Evolutionary conservation across 192 early-diverging fungal genomes (phyloP), one percentile per base, ranked within the genome.

Genomic region (Chytriomyces hyalinus): DNA sequence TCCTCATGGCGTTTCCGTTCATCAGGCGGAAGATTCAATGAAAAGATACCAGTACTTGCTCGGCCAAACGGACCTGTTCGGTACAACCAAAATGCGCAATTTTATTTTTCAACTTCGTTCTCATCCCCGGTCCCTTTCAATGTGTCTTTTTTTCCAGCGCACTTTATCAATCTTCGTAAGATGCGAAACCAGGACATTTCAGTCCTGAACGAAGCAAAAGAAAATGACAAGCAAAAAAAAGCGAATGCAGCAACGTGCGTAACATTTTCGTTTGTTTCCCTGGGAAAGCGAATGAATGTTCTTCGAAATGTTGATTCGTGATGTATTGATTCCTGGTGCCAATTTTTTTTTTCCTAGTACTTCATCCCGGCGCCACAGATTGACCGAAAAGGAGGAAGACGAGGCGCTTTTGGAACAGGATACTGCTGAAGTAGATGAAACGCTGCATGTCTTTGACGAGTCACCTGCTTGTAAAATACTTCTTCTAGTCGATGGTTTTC

Each of bases 321-420:
- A 36, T 36, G 24, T 26, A 26, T 26, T 26, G 24, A 26, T 26
- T 26, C 24, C 24, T 26, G 36, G 36, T 36, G 36, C 36, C 36
- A 36, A 36, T 36, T 36, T 36, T 36, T 36, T 36, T 36, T 36
- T 24, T 69, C 17, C 22, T 68, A n/a, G n/a, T 11, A 13, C 67
- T 84, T 78, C 20, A 57, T 93, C 94, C 26, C 91, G 93, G 45
- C 90, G 95, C 17, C 92, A 92, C 80, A 87, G 97, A 62, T 96
- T 97, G 84, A 97, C 95, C 4, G 97, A 99, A 80, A 96, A 96
- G 84, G 96, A 98, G 79, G 97, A 98, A 80, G 97, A 98, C 77
- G 94, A 93, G 44, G 96, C 97, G 86, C 84, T 99, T 13, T 81
- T 99, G 57, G 80, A 96, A 49, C 90, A 94, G 49, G 94, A 93